Base-by-base conservation (phyloP, 1,284 basidiomycete species). In the Somion occarium region DNA sequence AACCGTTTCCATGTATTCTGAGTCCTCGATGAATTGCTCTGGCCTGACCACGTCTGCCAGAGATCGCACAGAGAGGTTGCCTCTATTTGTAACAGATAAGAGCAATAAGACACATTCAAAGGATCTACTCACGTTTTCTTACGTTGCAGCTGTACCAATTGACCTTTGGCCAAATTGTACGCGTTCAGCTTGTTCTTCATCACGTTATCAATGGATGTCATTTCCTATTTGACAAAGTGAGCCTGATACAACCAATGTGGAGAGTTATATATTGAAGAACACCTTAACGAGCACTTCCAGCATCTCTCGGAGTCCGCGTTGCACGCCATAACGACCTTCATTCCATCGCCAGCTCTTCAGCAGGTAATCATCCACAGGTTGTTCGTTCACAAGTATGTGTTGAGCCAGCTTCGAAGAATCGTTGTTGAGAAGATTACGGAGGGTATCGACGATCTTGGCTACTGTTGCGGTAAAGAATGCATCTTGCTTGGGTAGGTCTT, bases 121-220 rank as follows among this genome's bases (percentile, higher is more conserved):
- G 38, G 52, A 41, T 15, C 12, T 22, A 71, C 85, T 60, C 65
- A 95, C 92, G 83, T 85, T 76, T 92, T 91, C 80, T 94, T 98
- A 57, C 96, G 84, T 67, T 98, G 93, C 75, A 98, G 84, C 64
- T 93, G 88, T n/a, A 86, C 84, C 53, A 99, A 74, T 43, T 91
- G 87, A 0, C 95, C 93, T 70, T 99, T 99, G 49, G 94, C 91
- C 19, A 96, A 74, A 64, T 95, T 96, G 72, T 99, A 99, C 62
- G 85, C 87, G 62, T 87, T 90, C 27, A 95, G 73, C 70, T 98
- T 98, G 53, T 85, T 77, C 76, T 91, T 95, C 81, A 93, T 88
- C 37, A 88, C 83, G 63, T 86, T 87, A 68, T 96, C 93, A 57
- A 95, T 92, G 20, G 91, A 91, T 37, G 77, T 77, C 83, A 93